Evolutionary conservation across 768 basidiomycete genomes (phyloP).

Genomic region (Podaxis pistillaris): DNA sequence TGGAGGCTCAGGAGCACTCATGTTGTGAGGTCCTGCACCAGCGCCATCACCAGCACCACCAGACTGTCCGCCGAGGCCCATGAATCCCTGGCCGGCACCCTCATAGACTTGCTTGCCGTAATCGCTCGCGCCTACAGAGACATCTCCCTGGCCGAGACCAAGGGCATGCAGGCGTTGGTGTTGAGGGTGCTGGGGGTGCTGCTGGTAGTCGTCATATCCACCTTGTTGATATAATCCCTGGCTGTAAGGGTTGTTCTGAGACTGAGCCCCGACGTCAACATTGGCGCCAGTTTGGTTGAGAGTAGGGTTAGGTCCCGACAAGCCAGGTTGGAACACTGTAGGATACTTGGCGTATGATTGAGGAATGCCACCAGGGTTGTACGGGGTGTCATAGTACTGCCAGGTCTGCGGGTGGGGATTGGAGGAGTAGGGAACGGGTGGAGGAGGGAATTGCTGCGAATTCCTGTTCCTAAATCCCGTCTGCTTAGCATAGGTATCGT

Average conservation of each 20-base stretch:
- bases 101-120: conserved; percentile 49
- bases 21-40: conserved; percentile 47
- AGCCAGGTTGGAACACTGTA: conserved; percentile 69
- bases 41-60: conserved; percentile 33
- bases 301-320: conserved; percentile 64
- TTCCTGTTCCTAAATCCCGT: conserved; percentile 63
- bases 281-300: conserved; percentile 62
- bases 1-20: conserved; percentile 65
- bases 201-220: conserved; percentile 42
- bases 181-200: conserved; percentile 53
- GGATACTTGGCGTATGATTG: conserved; percentile 79
- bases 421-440: conserved; percentile 52
- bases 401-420: conserved; percentile 64
- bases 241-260: conserved; percentile 55
- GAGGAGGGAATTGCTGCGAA: conserved; percentile 70
- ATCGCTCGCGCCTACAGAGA: conserved; percentile 34
- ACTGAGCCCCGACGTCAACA: conserved; percentile 44
- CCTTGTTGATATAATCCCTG: conserved; percentile 64
- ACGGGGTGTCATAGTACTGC: conserved; percentile 74
- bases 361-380: conserved; percentile 58
- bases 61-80: conserved; percentile 57
- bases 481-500: conserved; percentile 70
- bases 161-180: conserved; percentile 39
- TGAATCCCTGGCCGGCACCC: conserved; percentile 54
- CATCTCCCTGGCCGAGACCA: conserved; percentile 39